Evolutionary conservation across 331 rosid genomes (phyloP), one percentile per base, ranked within the genome.

Genomic region (Arachis monticola): DNA sequence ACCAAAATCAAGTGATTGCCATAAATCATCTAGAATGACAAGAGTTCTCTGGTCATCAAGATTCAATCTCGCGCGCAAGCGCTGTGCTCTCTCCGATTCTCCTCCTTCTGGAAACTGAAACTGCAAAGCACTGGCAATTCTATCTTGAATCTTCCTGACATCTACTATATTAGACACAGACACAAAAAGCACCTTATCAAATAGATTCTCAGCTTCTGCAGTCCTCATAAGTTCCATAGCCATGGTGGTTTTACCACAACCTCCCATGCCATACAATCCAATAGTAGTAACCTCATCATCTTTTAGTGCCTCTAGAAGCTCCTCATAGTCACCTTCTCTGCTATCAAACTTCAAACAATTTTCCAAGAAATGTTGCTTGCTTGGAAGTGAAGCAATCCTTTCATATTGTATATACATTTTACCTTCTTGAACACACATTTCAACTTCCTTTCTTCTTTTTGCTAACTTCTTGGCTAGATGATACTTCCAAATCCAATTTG

Each of bases 11-110:
- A 79, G 59, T 7, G 31, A 30, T 27, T 65, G 12, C 73, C 83
- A 65, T 0, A 70, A 62, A 22, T 77, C 85, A 72, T 81, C 85
- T 0, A 81, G 46, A 50, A 77, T 77, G 17, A 81, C 1, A 60
- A 81, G 72, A 17, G 46, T 14, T 6, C n/a, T 83, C 0, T 42
- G 63, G 3, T 50, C 44, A 5, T 64, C 62, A 47, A 8, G 8
- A 3, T 0, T 64, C 52, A 70, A 42, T 63, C 63, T 68, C 61
- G 1, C 6, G n/a, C 32, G 8, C 12, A 77, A 6, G 8, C 56
- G 17, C 38, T 2, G 12, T 0, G 75, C 75, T 59, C 80, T 77
- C 7, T 9, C 64, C 51, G 38, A 52, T 3, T 55, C 11, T 22
- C 12, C 4, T 11, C 7, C 47, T 63, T 42, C 69, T n/a, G 12